A percentile compares a stretch with the other conserved stretches of the same genome.
Evolutionary conservation across 345 rosid species (phyloP).

Genomic region (Lumnitzera racemosa): DNA sequence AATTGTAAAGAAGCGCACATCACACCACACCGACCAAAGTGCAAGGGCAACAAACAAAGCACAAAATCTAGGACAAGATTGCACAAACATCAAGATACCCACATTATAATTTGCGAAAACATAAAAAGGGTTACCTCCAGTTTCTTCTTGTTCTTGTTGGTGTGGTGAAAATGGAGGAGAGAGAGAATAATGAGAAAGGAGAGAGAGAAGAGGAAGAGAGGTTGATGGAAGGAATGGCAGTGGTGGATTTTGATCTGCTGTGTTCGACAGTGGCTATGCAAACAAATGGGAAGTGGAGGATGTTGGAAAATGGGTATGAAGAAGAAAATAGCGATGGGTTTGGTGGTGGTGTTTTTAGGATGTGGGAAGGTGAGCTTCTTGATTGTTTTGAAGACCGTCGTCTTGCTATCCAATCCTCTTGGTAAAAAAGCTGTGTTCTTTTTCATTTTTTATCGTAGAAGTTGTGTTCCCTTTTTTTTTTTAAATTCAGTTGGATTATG

Average conservation of each 20-base stretch:
- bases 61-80: too few species aligned
- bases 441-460: not conserved
- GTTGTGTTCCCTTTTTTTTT: too few species aligned
- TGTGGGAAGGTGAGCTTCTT: slow-evolving; percentile 93
- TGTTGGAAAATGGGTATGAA: slow-evolving; percentile 22
- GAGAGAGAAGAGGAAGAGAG: slow-evolving; percentile 22
- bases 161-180: too few species aligned
- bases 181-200: slow-evolving; percentile 6
- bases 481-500: too few species aligned
- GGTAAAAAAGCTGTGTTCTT: slow-evolving; percentile 26
- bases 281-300: slow-evolving; percentile 81
- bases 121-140: too few species aligned
- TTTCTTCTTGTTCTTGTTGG: too few species aligned
- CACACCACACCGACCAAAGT: too few species aligned
- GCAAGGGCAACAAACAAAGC: too few species aligned
- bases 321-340: slow-evolving; percentile 38
- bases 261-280: slow-evolving; percentile 90
- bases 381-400: slow-evolving; percentile 78
- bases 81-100: too few species aligned
- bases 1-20: too few species aligned
- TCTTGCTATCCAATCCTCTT: slow-evolving; percentile 65
- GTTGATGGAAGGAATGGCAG: slow-evolving; percentile 54
- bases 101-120: too few species aligned
- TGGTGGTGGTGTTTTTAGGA: slow-evolving; percentile 69
- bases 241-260: slow-evolving; percentile 80